Conservation (phyloP, 202 grass and related monocot genomes). For the Tripidium arundinaceum region DNA sequence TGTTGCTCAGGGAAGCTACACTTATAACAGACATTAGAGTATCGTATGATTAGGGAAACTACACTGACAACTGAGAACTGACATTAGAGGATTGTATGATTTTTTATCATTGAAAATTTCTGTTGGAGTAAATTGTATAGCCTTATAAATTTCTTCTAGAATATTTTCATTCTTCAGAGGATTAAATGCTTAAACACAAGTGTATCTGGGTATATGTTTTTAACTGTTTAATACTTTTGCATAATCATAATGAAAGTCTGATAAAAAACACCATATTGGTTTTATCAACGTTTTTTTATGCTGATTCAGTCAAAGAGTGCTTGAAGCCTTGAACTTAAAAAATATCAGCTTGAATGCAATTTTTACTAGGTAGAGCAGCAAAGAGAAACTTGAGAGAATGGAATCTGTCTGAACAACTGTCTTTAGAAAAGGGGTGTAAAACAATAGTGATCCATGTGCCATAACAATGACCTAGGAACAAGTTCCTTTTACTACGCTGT, state of each 20-base stretch:
- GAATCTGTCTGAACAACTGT: neutral
- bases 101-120: neutral
- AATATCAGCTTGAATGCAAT: neutral
- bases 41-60: neutral
- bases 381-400: neutral
- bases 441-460: neutral
- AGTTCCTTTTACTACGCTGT: neutral
- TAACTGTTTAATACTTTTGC: neutral
- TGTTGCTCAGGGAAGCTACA: neutral
- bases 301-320: too few relatives aligned
- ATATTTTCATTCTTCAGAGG: neutral
- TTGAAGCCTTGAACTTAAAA: too few relatives aligned
- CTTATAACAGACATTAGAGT: neutral
- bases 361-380: conserved; percentile 2
- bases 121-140: neutral
- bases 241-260: neutral
- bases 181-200: neutral
- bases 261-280: neutral
- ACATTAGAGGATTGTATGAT: neutral
- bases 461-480: neutral
- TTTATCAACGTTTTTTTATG: too few relatives aligned
- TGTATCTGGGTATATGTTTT: conserved; percentile 1
- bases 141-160: neutral
- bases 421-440: neutral
- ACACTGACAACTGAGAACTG: neutral